Evolutionary conservation across 495 filamentous ascomycete species (phyloP), one percentile per base, ranked within the genome.

Genomic region (Cryomyces minteri): DNA sequence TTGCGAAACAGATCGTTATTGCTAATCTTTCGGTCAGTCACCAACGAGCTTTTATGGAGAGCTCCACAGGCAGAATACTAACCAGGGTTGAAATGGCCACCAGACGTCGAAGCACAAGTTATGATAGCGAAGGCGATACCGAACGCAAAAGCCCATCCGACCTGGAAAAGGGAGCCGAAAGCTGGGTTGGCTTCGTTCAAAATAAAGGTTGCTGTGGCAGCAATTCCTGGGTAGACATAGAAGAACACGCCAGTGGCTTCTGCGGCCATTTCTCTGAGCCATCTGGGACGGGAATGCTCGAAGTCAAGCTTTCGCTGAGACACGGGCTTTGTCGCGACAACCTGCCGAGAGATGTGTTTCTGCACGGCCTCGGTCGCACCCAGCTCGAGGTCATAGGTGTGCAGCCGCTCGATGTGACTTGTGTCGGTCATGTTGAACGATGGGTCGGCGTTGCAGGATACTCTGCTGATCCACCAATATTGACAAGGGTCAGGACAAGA

Each of bases 61-160:
- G 18, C 2, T 25, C 18, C 1, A 25, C 18, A 25, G 18, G 18
- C 18, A 25, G 18, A 25, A 6, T 18, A n/a, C 40, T 48, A 32
- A 41, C 37, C 52, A 6, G 69, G 67, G 44, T 69, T 69, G 49
- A 72, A 71, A 48, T 73, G 70, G 6, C 70, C 70, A 47, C 70
- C 70, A 10, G 65, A 68, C 0, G 67, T 70, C 6, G 68, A 53
- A 41, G 62, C 70, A 44, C 67, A 70, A 36, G 63, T 64, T 41
- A 71, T 68, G 55, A 73, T 71, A 32, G 70, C 70, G 48, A 73
- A 71, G 9, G 67, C 63, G 47, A 73, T 73, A 7, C 70, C 70
- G 38, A 72, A 49, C 29, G 67, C 68, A 49, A 65, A 71, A 4
- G 67, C 65, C 49, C 56, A 66, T 29, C 69, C 69, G 43, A 71